Base-by-base conservation (phyloP, 1,139 yeast species). In the Blastobotrys capitulatus region DNA sequence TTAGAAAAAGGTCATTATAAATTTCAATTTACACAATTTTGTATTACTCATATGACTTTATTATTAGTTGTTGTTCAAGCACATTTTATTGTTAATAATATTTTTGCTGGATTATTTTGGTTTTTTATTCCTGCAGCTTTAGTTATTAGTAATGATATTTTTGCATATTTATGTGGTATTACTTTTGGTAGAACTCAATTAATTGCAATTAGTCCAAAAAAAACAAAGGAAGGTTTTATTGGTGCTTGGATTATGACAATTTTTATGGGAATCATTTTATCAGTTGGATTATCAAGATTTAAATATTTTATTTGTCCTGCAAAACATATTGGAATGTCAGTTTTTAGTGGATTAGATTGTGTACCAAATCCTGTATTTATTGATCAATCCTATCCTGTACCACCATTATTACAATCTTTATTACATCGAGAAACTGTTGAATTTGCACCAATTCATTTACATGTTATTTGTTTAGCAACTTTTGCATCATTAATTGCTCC, bases 191-290 rank as follows among this genome's bases (percentile, higher is more conserved):
- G 77, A 56, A 90, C 97, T 44, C 96, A 87, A 64, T 79, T 92
- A 62, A 88, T 94, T 61, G 90, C 86, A 51, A 87, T 92, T 57
- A 87, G 96, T 15, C 98, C 99, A 47, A 92, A 92, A 69, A 92
- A 92, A 71, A 92, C 99, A 1, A 90, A 90, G 26, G 99, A 92
- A 70, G 99, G 99, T 2, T 92, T 92, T 64, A 71, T 90, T 43
- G 99, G 99, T 48, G 99, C 97, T 20, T 92, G 98, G 98, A 70
- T 88, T 46, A 90, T 95, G 66, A 92, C 99, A 12, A 82, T 87
- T 7, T 54, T 86, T 44, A 82, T 87, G 53, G 89, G 94, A 2
- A 69, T 86, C 39, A 47, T 82, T 10, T 75, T 89, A 50, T 77
- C 95, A 2, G 78, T 77, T 57, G 62, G 84, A 46, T 73, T 89